Evolutionary conservation across 495 filamentous ascomycete species (phyloP).

Genomic region (Diplogelasinospora grovesii): DNA sequence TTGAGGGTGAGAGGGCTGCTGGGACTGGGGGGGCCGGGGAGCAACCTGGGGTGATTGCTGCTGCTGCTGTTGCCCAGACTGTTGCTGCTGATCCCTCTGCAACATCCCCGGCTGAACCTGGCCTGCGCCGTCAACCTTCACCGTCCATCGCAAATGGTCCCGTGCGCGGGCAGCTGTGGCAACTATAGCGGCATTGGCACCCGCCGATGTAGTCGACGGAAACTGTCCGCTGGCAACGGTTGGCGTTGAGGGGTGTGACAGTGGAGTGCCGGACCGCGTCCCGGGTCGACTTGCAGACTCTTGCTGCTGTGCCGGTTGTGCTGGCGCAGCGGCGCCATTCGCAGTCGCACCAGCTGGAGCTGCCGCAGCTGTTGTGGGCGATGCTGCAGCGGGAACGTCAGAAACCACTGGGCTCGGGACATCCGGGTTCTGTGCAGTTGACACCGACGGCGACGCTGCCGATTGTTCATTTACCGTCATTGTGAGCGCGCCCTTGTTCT

Average conservation of each 20-base stretch:
- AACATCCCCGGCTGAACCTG: constrained; percentile 14
- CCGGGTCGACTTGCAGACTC: constrained; percentile 9
- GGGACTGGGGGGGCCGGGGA: constrained; percentile 2
- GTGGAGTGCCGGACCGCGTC: constrained; percentile 9
- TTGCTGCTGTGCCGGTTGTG: neutral
- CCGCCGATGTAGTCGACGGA: neutral
- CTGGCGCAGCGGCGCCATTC: constrained; percentile 1
- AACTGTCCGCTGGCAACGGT: constrained; percentile 5
- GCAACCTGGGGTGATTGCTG: constrained; percentile 2
- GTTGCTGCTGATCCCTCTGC: neutral
- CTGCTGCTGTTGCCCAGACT: constrained; percentile 8
- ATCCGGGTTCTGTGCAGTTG: neutral
- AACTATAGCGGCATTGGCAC: neutral
- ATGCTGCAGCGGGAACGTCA: constrained; percentile 5
- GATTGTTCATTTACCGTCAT: no score
- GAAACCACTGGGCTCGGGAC: constrained; percentile 9
- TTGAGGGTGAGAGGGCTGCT: neutral
- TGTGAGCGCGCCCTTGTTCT: no score
- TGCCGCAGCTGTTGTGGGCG: constrained; percentile 2
- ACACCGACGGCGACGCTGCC: neutral
- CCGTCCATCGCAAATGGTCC: constrained; percentile 12
- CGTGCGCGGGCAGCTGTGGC: constrained; percentile 4
- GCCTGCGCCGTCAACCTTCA: constrained; percentile 15
- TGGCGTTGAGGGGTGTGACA: constrained; percentile 8
- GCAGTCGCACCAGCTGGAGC: constrained; percentile 1